Conservation (phyloP, 805 yeast species). For the Torulaspora indica region DNA sequence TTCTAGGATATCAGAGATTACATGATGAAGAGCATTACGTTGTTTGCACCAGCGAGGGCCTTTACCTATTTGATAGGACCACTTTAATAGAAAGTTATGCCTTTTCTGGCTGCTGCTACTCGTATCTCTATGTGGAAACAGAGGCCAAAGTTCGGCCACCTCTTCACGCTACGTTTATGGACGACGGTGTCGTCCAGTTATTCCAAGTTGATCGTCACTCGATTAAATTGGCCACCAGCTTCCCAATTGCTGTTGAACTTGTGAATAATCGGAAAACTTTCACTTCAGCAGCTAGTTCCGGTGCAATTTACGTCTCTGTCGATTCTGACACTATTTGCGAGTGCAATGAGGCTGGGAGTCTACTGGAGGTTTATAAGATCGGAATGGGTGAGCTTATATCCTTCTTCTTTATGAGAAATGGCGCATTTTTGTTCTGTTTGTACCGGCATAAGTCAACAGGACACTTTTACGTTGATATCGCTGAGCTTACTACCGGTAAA, state of each 20-base stretch:
- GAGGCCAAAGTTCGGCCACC: not conserved
- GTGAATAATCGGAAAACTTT: not conserved
- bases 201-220: not conserved
- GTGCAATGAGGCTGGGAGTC: too few relatives aligned
- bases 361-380: not conserved
- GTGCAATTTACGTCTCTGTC: not conserved
- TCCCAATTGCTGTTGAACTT: not conserved
- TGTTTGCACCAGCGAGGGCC: slow-evolving; percentile 8
- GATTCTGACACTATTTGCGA: not conserved
- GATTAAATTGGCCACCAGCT: not conserved
- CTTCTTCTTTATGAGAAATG: slow-evolving; percentile 3
- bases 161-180: slow-evolving; percentile 7
- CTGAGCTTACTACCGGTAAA: not conserved
- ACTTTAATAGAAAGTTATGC: not conserved
- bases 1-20: slow-evolving; percentile 6
- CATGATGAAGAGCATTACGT: not conserved
- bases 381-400: slow-evolving; percentile 1
- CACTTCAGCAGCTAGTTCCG: not conserved
- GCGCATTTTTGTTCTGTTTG: slow-evolving; percentile 2
- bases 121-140: slow-evolving; percentile 1
- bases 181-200: slow-evolving; percentile 2
- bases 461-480: slow-evolving; percentile 1
- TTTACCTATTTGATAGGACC: slow-evolving; percentile 1
- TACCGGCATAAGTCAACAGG: slow-evolving; percentile 6
- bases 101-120: not conserved